These are phyloP conservation scores for Syzygium aromaticum DNA, from an alignment of 345 rosid species.

Conservation along the genomic window DNA sequence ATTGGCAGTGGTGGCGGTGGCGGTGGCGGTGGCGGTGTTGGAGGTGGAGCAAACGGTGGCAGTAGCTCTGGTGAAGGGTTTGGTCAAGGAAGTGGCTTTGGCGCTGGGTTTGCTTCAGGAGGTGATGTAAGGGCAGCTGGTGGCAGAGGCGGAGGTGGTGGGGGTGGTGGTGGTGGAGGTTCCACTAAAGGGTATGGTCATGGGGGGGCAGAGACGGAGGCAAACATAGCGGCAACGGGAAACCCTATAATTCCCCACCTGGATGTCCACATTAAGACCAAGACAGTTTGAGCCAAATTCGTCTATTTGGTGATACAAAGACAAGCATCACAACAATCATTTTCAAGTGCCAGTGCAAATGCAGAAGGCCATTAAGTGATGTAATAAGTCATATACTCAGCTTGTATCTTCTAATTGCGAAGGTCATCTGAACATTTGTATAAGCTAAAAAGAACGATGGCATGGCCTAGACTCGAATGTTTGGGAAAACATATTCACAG, in stretches of 20 bases:
- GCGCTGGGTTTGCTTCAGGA: not conserved
- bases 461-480: not conserved
- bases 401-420: not conserved
- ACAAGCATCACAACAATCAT: not conserved
- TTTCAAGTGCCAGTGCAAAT: not conserved
- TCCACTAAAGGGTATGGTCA: not conserved
- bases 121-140: not conserved
- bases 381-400: not conserved
- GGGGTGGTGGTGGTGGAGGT: not conserved
- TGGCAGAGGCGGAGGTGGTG: conserved; percentile 2
- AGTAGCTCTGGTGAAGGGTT: not conserved
- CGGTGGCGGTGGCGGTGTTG: not conserved
- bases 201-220: not conserved
- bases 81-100: not conserved
- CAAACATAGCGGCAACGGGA: conserved; percentile 24
- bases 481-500: not conserved
- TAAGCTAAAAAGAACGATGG: not conserved
- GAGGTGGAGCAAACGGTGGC: not conserved
- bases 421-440: not conserved
- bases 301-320: not conserved
- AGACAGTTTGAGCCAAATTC: not conserved
- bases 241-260: conserved; percentile 17
- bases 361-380: not conserved
- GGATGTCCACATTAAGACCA: not conserved
- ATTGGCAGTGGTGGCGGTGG: not conserved